Conservation (phyloP, 768 basidiomycete genomes). For the Kondoa malvinella region DNA sequence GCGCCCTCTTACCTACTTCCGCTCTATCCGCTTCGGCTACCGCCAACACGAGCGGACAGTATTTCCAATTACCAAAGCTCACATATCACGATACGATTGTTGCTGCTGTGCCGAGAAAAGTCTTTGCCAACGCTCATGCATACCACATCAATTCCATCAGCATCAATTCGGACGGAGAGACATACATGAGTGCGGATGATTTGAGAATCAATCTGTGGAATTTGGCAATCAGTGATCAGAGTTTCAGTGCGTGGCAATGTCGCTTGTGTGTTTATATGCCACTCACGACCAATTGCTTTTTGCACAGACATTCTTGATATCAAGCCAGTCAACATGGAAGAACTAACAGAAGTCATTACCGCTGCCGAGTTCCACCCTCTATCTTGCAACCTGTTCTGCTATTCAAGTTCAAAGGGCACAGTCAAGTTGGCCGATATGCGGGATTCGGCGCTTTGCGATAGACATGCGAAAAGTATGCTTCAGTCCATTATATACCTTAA, state of each 20-base stretch:
- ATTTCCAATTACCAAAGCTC: slow-evolving; percentile 73
- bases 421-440: slow-evolving; percentile 99
- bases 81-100: slow-evolving; percentile 91
- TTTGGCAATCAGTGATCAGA: slow-evolving; percentile 91
- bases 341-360: slow-evolving; percentile 98
- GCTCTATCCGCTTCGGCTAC: slow-evolving; percentile 8
- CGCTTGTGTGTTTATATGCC: too few species aligned
- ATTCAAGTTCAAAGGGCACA: slow-evolving; percentile 97
- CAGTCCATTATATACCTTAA: not conserved
- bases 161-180: slow-evolving; percentile 98
- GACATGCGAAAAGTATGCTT: slow-evolving; percentile 75
- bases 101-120: slow-evolving; percentile 93
- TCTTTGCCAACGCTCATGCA: slow-evolving; percentile 96
- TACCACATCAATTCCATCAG: slow-evolving; percentile 99
- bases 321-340: slow-evolving; percentile 99
- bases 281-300: too few species aligned
- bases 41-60: slow-evolving; percentile 24
- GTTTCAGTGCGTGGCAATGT: slow-evolving; percentile 64
- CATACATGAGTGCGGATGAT: slow-evolving; percentile 98
- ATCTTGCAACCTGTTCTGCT: slow-evolving; percentile 98
- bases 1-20: not conserved
- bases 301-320: slow-evolving; percentile 94
- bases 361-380: slow-evolving; percentile 96
- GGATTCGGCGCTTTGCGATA: slow-evolving; percentile 88
- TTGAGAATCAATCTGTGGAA: slow-evolving; percentile 97